Evolutionary conservation across 2,329 filamentous ascomycete species (phyloP).

Genomic region (Aspergillus hortae): DNA sequence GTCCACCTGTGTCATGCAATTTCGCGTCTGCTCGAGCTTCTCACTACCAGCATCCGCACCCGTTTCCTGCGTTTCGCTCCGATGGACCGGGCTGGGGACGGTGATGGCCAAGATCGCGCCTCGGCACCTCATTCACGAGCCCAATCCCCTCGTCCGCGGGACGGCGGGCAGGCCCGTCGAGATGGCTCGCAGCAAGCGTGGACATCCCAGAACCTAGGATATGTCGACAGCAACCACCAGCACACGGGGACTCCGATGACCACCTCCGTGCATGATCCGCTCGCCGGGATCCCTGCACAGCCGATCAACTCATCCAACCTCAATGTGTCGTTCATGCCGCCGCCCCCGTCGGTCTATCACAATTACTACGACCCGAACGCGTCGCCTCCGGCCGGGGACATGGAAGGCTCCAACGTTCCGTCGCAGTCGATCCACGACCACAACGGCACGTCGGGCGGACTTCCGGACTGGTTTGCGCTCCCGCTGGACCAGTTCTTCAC

Average conservation of each 20-base stretch:
- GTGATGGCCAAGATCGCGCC: conserved; percentile 34
- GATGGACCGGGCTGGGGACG: conserved; percentile 44
- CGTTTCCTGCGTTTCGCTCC: conserved; percentile 57
- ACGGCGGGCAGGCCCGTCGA: conserved; percentile 21
- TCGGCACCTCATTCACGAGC: conserved; percentile 32
- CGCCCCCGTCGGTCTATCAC: conserved; percentile 44
- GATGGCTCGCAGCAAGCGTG: conserved; percentile 25
- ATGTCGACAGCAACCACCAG: conserved; percentile 24
- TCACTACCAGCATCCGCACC: conserved; percentile 57
- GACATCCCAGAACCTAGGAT: conserved; percentile 22
- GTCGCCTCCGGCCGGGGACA: conserved; percentile 27
- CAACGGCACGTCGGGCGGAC: conserved; percentile 23
- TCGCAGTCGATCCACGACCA: conserved; percentile 27
- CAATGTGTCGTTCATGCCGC: conserved; percentile 47
- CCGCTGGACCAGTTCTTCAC: conserved; percentile 59
- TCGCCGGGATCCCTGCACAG: conserved; percentile 42
- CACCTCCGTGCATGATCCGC: conserved; percentile 34
- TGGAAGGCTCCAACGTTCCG: conserved; percentile 27
- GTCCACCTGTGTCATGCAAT: conserved; percentile 63
- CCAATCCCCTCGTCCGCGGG: conserved; percentile 35
- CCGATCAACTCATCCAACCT: conserved; percentile 44
- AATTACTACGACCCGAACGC: conserved; percentile 41
- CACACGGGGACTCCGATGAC: conserved; percentile 18
- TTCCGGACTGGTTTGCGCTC: conserved; percentile 60
- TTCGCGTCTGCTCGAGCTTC: conserved; percentile 57